These are phyloP conservation scores for Samsoniella hepiali DNA, from an alignment of 2,329 filamentous ascomycete genomes.

Conservation along the genomic window DNA sequence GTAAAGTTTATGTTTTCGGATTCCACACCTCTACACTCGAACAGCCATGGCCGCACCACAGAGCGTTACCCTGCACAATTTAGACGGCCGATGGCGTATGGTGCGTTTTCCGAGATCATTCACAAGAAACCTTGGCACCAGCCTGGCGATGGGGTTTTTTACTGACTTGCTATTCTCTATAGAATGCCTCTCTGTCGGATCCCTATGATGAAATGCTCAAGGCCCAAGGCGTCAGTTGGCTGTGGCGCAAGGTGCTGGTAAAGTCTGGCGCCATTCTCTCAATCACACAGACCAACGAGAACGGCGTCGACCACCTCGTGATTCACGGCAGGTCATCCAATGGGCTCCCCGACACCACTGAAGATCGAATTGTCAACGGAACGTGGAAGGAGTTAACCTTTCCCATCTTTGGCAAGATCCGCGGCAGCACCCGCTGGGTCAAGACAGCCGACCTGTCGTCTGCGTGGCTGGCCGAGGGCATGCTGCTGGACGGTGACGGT, in stretches of 20 bases:
- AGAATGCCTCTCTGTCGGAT: background rate
- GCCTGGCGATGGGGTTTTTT: background rate
- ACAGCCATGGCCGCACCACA: slow-evolving; percentile 3
- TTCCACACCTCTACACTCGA: background rate
- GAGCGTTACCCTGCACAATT: slow-evolving; percentile 1
- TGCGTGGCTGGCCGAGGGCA: background rate
- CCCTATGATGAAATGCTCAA: slow-evolving; percentile 13
- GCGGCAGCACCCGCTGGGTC: slow-evolving; percentile 4
- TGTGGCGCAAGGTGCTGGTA: slow-evolving; percentile 7
- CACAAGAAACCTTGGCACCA: background rate
- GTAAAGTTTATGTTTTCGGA: background rate
- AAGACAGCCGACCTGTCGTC: background rate
- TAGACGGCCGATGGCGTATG: slow-evolving; percentile 5
- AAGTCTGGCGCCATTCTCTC: slow-evolving; percentile 2
- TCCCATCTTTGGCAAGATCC: slow-evolving; percentile 12
- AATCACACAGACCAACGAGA: background rate
- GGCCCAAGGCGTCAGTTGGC: slow-evolving; percentile 5
- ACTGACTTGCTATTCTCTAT: background rate
- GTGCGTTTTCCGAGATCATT: background rate
- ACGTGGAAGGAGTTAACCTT: slow-evolving; percentile 3
- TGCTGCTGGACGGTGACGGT: background rate
- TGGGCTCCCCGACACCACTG: background rate
- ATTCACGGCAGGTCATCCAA: slow-evolving; percentile 5
- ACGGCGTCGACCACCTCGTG: slow-evolving; percentile 2
- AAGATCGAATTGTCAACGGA: slow-evolving; percentile 1